Evolutionary conservation across 345 rosid genomes (phyloP), one percentile per base, ranked within the genome.

Genomic region (Arabis hirsuta): DNA sequence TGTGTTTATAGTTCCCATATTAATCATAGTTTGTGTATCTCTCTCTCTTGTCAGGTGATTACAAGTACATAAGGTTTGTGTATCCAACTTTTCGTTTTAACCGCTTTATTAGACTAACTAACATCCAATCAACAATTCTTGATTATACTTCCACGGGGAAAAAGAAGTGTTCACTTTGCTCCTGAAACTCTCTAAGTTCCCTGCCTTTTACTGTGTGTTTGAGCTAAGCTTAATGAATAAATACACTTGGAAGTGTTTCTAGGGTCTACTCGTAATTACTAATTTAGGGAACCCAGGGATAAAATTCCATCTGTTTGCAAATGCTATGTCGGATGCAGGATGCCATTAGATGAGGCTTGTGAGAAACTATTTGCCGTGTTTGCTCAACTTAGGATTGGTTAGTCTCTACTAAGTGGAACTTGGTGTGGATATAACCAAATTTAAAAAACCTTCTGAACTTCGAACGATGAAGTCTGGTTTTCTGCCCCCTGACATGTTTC

Each of bases 31-130:
- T 26, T 50, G 67, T 63, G 31, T 45, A 45, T 43, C 8, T 72
- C 38, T 62, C 50, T 60, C 60, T 65, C 39, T 22, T 75, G 71
- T 71, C 92, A 85, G 98, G 87, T 78, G 98, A 90, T 73, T 87
- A 88, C 82, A 90, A 90, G 75, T 92, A 92, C 81, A 53, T 83
- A 67, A 90, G 90, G 96, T 92, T 62, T 73, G 85, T 70, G 53
- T 50, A 65, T 72, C 9, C n/a, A 6, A 19, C 24, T 12, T 34
- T 51, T 39, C 58, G 22, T 64, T 58, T 59, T 32, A 59, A 43
- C 29, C 31, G 3, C 39, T 57, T 27, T 3, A 27, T 26, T 42
- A 39, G 39, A 50, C 36, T 11, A 32, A 32, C 29, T 27, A 34
- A 6, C 45, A 5, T 29, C 43, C 20, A 48, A 32, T 52, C 67